A percentile compares a stretch with the other conserved stretches of the same genome.
Evolutionary conservation across 2,329 filamentous ascomycete species (phyloP).

Genomic region (Blumeria graminis): DNA sequence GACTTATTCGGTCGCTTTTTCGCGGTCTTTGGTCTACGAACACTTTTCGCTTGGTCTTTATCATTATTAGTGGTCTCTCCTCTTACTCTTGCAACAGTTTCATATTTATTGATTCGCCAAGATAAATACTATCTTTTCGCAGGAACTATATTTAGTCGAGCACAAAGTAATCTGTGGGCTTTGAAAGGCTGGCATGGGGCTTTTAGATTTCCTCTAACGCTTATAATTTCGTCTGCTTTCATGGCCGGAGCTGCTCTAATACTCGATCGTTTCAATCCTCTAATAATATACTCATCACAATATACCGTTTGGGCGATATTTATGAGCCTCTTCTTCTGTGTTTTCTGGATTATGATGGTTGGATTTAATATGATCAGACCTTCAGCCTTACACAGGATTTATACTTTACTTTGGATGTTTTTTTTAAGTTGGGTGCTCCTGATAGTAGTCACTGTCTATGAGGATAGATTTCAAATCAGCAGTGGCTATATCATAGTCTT

Average conservation of each 20-base stretch:
- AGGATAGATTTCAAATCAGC: constrained; percentile 46
- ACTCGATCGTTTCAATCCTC: constrained; percentile 61
- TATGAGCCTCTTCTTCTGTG: constrained; percentile 52
- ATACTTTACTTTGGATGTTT: constrained; percentile 68
- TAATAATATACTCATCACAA: constrained; percentile 72
- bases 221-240: constrained; percentile 41
- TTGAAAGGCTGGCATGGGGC: constrained; percentile 62
- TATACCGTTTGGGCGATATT: constrained; percentile 82
- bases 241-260: constrained; percentile 52
- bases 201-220: constrained; percentile 58
- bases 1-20: constrained; percentile 67
- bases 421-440: constrained; percentile 47
- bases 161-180: constrained; percentile 33
- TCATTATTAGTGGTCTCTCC: constrained; percentile 62
- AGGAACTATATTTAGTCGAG: constrained; percentile 30
- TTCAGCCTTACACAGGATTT: constrained; percentile 64
- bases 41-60: constrained; percentile 71
- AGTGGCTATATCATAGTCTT: constrained; percentile 65
- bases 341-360: constrained; percentile 62
- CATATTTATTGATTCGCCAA: constrained; percentile 39
- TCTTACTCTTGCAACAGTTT: constrained; percentile 42
- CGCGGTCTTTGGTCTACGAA: constrained; percentile 54
- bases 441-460: constrained; percentile 48
- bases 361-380: constrained; percentile 60
- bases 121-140: constrained; percentile 84